Conservation (phyloP, 1,284 basidiomycete genomes). For the Moesziomyces globuligerus region DNA sequence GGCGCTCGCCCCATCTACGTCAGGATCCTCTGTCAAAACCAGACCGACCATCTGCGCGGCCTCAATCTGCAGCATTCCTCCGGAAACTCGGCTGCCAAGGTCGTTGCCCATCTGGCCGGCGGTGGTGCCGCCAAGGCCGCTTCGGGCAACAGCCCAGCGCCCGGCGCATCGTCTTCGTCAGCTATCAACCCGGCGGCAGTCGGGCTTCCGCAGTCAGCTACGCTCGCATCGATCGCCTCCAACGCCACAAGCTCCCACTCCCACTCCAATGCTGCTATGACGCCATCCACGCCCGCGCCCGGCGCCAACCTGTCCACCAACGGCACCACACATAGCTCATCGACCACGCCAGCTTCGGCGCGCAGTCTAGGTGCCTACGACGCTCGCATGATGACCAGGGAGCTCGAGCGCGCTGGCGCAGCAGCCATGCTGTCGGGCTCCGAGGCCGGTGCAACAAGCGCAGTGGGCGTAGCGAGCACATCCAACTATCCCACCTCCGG, state of each 20-base stretch:
- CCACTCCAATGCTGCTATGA: conserved; percentile 22
- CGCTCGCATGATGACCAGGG: conserved; percentile 43
- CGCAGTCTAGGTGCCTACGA: conserved; percentile 33
- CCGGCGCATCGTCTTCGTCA: neutral
- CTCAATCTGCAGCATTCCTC: conserved; percentile 20
- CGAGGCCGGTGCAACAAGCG: conserved; percentile 18
- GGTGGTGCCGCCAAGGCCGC: conserved; percentile 14
- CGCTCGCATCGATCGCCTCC: conserved; percentile 45
- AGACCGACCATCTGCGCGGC: conserved; percentile 52
- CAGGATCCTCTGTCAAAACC: conserved; percentile 55
- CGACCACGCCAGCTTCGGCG: conserved; percentile 32
- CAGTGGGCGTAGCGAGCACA: neutral
- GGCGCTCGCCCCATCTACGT: conserved; percentile 40
- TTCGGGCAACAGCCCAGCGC: conserved; percentile 8
- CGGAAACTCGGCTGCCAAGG: conserved; percentile 17
- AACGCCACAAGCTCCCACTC: conserved; percentile 48
- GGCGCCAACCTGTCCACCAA: conserved; percentile 6
- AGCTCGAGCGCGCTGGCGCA: conserved; percentile 48
- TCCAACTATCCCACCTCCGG: conserved; percentile 15
- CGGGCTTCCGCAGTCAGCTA: conserved; percentile 32
- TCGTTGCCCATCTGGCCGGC: conserved; percentile 34
- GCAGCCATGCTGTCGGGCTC: conserved; percentile 40
- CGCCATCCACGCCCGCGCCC: conserved; percentile 24
- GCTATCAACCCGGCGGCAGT: conserved; percentile 13
- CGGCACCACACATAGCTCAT: conserved; percentile 5